phyloP scores from a whole-genome alignment of 2,329 filamentous ascomycete genomes.

The Aspergillus hortae region DNA sequence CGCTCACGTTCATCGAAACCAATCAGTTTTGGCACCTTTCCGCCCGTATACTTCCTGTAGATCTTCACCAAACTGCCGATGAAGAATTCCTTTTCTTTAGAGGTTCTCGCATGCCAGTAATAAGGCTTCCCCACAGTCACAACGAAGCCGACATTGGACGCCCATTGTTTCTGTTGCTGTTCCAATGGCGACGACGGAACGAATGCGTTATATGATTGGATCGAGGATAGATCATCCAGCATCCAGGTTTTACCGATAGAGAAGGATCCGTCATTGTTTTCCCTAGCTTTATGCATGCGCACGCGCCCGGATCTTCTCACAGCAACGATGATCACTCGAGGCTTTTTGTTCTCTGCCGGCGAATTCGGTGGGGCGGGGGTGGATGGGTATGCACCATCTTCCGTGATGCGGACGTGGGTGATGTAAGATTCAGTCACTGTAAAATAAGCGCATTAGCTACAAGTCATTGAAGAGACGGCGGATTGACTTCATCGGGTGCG shows the following conservation, averaged over 20 bases:
- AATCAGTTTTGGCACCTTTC: slow-evolving; percentile 70
- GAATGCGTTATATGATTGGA: slow-evolving; percentile 74
- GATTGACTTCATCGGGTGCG: too few relatives aligned
- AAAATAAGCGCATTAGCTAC: not conserved
- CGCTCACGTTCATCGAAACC: slow-evolving; percentile 81
- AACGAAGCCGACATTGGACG: slow-evolving; percentile 76
- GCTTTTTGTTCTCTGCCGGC: slow-evolving; percentile 74
- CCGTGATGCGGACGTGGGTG: slow-evolving; percentile 87
- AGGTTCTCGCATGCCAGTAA: slow-evolving; percentile 90
- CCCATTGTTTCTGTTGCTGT: slow-evolving; percentile 67
- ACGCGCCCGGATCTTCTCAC: slow-evolving; percentile 90
- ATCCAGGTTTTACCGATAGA: slow-evolving; percentile 99
- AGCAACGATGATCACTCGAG: slow-evolving; percentile 85
- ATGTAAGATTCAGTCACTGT: slow-evolving; percentile 93
- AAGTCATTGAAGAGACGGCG: not conserved
- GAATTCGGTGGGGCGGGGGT: slow-evolving; percentile 77
- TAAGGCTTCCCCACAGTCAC: slow-evolving; percentile 92
- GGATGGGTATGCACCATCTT: slow-evolving; percentile 80
- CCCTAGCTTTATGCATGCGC: slow-evolving; percentile 92
- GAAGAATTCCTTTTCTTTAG: slow-evolving; percentile 98
- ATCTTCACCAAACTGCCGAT: slow-evolving; percentile 96
- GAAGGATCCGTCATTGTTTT: slow-evolving; percentile 90
- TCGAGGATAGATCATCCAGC: slow-evolving; percentile 78
- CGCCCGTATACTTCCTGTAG: slow-evolving; percentile 91
- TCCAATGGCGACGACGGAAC: slow-evolving; percentile 57